Evolutionary conservation across 176 grass and related monocot species (phyloP), one percentile per base, ranked within the genome.

Genomic region (Oryza glaberrima): DNA sequence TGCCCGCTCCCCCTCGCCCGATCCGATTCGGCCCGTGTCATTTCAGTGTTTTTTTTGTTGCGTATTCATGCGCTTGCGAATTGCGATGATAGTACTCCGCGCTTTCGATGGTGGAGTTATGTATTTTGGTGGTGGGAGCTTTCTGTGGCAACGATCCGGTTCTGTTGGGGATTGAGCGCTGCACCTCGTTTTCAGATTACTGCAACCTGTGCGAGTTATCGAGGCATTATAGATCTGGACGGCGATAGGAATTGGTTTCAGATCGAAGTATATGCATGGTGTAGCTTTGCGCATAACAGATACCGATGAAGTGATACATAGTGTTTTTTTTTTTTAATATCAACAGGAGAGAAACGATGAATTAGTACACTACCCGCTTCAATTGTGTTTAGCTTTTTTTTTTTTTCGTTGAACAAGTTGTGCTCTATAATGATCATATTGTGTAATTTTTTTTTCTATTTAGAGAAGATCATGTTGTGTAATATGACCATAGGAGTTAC

Each of bases 301-400:
- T 16, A 15, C 48, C 48, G 3, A 51, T 51, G 4, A 16, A 4
- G 13, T 15, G 4, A 51, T 51, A 51, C 48, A 16, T 35, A 20
- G 52, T 0, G 4, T 38, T 38, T 38, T 7, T 38, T 38, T 5
- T 38, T 5, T 1, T 46, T 56, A 77, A 32, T 32, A 32, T 32
- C 30, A 77, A 15, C 12, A 85, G 19, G 11, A 20, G 28, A 65
- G 7, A 85, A 77, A 70, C 76, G 71, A 14, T 64, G 36, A 23
- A 38, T 38, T 38, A 38, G n/a, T 19, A 35, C 49, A 58, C 54
- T 58, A 58, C 20, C 58, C 35, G 20, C 38, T 38, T 38, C 36
- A 38, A 38, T 38, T 38, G 36, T 38, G 5, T 38, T 38, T 38
- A 38, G 36, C 16, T 75, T 67, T 58, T 81, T 75, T 67, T 22